Evolutionary conservation across 2,329 filamentous ascomycete species (phyloP).

Genomic region (Colletotrichum sojae): DNA sequence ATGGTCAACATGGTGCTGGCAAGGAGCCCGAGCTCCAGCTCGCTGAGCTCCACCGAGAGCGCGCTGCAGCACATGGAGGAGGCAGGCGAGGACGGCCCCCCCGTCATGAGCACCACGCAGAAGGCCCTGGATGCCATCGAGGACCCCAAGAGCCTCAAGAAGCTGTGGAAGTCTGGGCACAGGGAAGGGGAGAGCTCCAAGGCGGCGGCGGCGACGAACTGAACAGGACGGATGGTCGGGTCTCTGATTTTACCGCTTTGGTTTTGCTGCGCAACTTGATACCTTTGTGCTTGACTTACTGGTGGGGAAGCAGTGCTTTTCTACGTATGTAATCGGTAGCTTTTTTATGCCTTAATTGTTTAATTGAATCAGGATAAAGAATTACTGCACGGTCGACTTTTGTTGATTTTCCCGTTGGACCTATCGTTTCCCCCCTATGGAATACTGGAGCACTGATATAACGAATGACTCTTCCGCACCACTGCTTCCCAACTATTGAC

Average conservation of each 20-base stretch:
- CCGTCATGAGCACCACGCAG: conserved; percentile 66
- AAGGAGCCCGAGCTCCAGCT: conserved; percentile 62
- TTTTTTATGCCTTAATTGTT: too few species aligned
- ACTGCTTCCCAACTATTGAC: too few species aligned
- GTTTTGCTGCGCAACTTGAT: conserved; percentile 23
- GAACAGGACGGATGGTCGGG: not conserved
- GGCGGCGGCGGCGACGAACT: not conserved
- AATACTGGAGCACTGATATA: too few species aligned
- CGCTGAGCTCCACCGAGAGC: conserved; percentile 63
- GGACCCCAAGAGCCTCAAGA: conserved; percentile 63
- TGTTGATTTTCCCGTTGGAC: not conserved
- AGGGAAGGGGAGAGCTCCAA: conserved; percentile 29
- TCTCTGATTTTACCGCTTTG: not conserved
- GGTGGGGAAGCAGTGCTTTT: not conserved
- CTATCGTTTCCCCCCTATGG: too few species aligned
- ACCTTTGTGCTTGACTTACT: conserved; percentile 14
- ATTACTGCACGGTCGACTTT: conserved; percentile 12
- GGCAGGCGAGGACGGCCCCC: conserved; percentile 52
- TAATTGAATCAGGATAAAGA: conserved; percentile 1
- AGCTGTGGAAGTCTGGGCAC: conserved; percentile 39
- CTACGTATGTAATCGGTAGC: not conserved
- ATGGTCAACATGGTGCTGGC: conserved; percentile 70
- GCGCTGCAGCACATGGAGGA: conserved; percentile 62
- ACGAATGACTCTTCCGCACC: too few species aligned
- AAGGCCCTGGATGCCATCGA: conserved; percentile 65